Conservation (phyloP, 257 asterid species). For the Asclepias syriaca region DNA sequence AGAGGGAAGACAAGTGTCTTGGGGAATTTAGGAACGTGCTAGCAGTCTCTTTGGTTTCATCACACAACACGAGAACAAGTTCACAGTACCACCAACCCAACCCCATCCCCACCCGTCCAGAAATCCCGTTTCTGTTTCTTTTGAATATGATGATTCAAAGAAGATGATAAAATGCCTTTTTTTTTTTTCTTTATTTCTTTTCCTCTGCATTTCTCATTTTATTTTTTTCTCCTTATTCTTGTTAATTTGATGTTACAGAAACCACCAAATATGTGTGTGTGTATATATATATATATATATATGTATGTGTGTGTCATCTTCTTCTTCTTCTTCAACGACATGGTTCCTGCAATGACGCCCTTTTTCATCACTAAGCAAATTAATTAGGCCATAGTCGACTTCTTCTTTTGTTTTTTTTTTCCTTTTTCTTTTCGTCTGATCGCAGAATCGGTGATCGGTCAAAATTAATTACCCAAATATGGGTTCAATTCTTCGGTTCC, state of each 20-base stretch:
- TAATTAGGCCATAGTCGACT: too few species aligned
- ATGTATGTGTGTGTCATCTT: conserved; percentile 11
- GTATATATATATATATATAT: too few species aligned
- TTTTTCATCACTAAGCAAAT: neutral
- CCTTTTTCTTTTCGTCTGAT: neutral
- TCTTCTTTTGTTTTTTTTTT: neutral
- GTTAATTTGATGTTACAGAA: conserved; percentile 11
- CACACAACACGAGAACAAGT: conserved; percentile 17
- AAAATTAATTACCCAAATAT: conserved; percentile 16
- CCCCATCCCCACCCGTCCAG: too few species aligned
- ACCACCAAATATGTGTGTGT: conserved; percentile 16
- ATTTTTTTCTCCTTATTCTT: conserved; percentile 10
- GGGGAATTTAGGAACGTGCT: neutral
- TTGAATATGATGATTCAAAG: neutral
- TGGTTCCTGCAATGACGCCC: conserved; percentile 28
- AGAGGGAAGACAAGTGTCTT: conserved; percentile 32
- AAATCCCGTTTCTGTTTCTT: neutral
- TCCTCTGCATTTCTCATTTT: neutral
- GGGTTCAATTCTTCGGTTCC: conserved; percentile 58
- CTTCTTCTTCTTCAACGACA: conserved; percentile 39
- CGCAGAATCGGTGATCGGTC: neutral
- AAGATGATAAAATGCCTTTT: neutral
- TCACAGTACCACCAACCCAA: neutral
- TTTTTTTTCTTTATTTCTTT: conserved; percentile 8
- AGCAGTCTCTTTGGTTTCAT: conserved; percentile 21